Conservation (phyloP, 2,329 filamentous ascomycete genomes). For the Penicillium sp. region DNA sequence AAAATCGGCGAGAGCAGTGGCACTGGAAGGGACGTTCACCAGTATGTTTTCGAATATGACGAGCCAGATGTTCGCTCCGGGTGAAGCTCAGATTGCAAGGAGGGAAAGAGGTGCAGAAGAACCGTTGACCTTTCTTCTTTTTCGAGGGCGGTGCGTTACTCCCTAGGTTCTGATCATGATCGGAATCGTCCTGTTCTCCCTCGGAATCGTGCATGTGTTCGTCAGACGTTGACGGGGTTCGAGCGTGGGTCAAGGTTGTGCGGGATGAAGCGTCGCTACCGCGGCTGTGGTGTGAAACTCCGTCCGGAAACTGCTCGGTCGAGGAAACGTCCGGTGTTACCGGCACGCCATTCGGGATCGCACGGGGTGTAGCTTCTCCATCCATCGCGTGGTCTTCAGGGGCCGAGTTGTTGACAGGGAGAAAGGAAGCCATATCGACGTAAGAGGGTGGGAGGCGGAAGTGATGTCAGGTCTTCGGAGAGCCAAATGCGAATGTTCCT, state of each 20-base stretch:
- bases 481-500: conserved; percentile 16
- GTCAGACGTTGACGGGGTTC: conserved; percentile 46
- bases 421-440: conserved; percentile 55
- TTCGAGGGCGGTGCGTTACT: conserved; percentile 69
- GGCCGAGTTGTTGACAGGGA: conserved; percentile 59
- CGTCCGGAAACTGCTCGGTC: conserved; percentile 21
- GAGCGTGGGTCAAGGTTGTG: conserved; percentile 28
- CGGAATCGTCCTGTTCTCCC: conserved; percentile 63
- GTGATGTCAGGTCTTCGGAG: conserved; percentile 29
- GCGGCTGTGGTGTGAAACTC: conserved; percentile 21
- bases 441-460: conserved; percentile 22
- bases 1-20: conserved; percentile 90
- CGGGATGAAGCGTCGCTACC: conserved; percentile 34
- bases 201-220: conserved; percentile 78
- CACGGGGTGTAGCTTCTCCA: conserved; percentile 56
- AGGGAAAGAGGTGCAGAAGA: conserved; percentile 93
- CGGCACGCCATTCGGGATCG: conserved; percentile 41
- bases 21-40: conserved; percentile 96
- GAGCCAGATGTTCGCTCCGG: conserved; percentile 87
- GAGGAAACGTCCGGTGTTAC: conserved; percentile 30
- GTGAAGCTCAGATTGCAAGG: conserved; percentile 95
- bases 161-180: conserved; percentile 62
- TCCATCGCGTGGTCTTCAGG: conserved; percentile 46
- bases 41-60: conserved; percentile 97
- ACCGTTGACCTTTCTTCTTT: conserved; percentile 95